Percentiles rank a stretch among this genome's conserved stretches.
These are phyloP conservation scores for Trapa incisa DNA, from an alignment of 345 rosid species.

Conservation along the genomic window DNA sequence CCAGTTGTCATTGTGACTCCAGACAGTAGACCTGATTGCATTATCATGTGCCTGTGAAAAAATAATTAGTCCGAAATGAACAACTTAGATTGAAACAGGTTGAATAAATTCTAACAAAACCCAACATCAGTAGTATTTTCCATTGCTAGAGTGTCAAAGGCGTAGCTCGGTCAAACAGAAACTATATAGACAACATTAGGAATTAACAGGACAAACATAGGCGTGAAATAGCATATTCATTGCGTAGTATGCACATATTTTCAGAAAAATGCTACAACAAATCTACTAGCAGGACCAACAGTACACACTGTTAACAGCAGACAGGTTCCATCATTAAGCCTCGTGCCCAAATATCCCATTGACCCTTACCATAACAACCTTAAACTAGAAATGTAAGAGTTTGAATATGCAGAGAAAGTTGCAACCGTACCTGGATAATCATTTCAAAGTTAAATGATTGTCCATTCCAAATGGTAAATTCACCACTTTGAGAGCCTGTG, in stretches of 20 bases:
- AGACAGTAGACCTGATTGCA: conserved; percentile 91
- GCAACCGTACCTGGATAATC: conserved; percentile 72
- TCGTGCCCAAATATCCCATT: neutral
- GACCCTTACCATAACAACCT: neutral
- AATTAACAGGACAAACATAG: neutral
- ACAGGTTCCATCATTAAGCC: neutral
- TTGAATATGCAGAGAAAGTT: neutral
- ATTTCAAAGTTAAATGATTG: conserved; percentile 94
- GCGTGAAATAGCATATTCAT: neutral
- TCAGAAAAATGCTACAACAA: neutral
- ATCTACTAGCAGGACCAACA: neutral
- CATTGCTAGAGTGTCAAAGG: neutral
- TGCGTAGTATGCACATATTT: neutral
- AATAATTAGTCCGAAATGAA: conserved; percentile 7
- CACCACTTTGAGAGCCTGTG: conserved; percentile 95
- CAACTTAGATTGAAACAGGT: neutral
- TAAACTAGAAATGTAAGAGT: neutral
- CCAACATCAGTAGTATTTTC: neutral
- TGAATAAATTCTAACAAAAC: neutral
- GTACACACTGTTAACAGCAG: neutral
- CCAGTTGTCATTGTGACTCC: conserved; percentile 98
- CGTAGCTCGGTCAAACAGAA: neutral
- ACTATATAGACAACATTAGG: neutral
- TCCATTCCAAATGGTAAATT: conserved; percentile 98
- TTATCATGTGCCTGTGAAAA: conserved; percentile 84